Percentiles rank a stretch among this genome's conserved stretches.
Conservation (phyloP, 176 grass and related monocot genomes). For the Triticum monococcum region DNA sequence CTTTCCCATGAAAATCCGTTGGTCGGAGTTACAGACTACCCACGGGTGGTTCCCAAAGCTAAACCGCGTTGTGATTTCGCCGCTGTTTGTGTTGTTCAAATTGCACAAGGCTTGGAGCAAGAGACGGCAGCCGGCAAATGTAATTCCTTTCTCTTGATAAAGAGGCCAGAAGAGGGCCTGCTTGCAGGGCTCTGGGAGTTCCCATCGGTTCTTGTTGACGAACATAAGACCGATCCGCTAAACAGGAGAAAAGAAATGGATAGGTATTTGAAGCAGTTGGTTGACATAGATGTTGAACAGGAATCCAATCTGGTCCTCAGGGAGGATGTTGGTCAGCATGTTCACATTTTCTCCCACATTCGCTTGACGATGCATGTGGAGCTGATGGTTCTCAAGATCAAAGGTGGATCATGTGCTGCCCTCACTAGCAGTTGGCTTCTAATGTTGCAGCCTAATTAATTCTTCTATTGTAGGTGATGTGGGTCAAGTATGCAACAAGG, state of each 20-base stretch:
- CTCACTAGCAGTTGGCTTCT: background rate
- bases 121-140: background rate
- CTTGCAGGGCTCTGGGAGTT: slow-evolving; percentile 99
- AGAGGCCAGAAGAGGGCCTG: slow-evolving; percentile 86
- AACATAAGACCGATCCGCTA: slow-evolving; percentile 36
- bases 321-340: slow-evolving; percentile 71
- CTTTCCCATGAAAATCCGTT: slow-evolving; percentile 45
- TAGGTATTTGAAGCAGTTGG: slow-evolving; percentile 61
- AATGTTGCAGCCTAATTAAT: slow-evolving; percentile 3
- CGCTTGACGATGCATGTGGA: slow-evolving; percentile 82
- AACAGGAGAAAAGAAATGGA: slow-evolving; percentile 75
- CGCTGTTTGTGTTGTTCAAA: slow-evolving; percentile 83
- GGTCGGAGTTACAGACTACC: slow-evolving; percentile 69
- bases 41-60: slow-evolving; percentile 61
- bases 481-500: slow-evolving; percentile 34
- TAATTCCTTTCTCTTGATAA: slow-evolving; percentile 61
- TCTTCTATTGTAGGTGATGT: slow-evolving; percentile 49
- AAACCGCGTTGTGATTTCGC: slow-evolving; percentile 77
- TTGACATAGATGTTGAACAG: slow-evolving; percentile 32
- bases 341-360: slow-evolving; percentile 96
- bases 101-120: slow-evolving; percentile 37
- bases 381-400: slow-evolving; percentile 66
- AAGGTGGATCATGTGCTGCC: slow-evolving; percentile 45
- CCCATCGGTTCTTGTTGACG: slow-evolving; percentile 59
- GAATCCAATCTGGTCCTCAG: slow-evolving; percentile 44